phyloP scores from a whole-genome alignment of 345 rosid genomes.

The Garcia nutans region DNA sequence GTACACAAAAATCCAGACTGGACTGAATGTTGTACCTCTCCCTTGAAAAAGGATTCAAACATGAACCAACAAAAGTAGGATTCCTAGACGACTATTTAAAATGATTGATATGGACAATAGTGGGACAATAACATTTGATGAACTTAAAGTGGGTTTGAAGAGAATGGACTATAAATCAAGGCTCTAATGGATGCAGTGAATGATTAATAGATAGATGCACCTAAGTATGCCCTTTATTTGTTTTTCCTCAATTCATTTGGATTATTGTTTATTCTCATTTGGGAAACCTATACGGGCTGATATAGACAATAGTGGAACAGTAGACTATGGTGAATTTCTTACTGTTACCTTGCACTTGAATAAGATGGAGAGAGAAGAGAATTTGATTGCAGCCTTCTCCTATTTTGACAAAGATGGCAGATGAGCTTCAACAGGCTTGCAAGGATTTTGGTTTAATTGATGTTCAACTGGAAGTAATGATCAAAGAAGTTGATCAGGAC shows the following conservation, averaged over 20 bases:
- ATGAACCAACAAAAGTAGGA: too few species aligned
- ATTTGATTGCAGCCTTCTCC: constrained; percentile 77
- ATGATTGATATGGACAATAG: constrained; percentile 92
- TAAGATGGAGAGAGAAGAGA: constrained; percentile 91
- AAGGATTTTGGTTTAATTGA: constrained; percentile 88
- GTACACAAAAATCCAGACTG: too few species aligned
- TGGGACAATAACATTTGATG: constrained; percentile 89
- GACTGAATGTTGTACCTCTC: too few species aligned
- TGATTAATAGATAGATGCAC: background rate
- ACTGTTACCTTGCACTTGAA: constrained; percentile 92
- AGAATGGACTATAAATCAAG: constrained; percentile 88
- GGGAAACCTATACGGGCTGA: constrained; percentile 63
- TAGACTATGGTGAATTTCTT: constrained; percentile 88
- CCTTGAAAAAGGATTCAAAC: too few species aligned
- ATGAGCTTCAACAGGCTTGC: constrained; percentile 93
- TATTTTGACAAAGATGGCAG: constrained; percentile 89
- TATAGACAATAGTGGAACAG: constrained; percentile 81
- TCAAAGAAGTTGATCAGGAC: constrained; percentile 85
- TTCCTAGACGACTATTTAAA: too few species aligned
- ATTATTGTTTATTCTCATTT: constrained; percentile 2
- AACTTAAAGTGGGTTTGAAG: constrained; percentile 77
- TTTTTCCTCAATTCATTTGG: constrained; percentile 10
- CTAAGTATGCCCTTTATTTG: constrained; percentile 1
- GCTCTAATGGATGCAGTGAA: constrained; percentile 90
- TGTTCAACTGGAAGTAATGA: constrained; percentile 71